A percentile compares a stretch with the other conserved stretches of the same genome.
Conservation (phyloP, 1,284 basidiomycete species). For the Ceratobasidium sp. region DNA sequence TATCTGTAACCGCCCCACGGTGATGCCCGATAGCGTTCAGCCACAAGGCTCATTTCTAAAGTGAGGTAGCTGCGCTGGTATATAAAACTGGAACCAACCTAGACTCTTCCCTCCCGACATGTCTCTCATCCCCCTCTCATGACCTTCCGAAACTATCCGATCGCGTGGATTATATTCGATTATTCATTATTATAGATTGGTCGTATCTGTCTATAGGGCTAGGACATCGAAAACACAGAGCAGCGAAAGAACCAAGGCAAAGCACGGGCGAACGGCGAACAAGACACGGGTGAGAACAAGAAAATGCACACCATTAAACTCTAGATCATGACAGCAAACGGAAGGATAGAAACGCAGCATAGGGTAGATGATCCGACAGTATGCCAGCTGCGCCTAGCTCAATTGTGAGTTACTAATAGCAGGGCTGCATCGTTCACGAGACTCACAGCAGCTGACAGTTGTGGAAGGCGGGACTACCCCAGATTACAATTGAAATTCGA, state of each 20-base stretch:
- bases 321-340: neutral
- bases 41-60: neutral
- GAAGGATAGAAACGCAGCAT: neutral
- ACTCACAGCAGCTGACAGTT: neutral
- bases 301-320: neutral
- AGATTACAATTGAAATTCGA: neutral
- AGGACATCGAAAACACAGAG: neutral
- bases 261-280: neutral
- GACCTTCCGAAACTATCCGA: neutral
- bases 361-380: neutral
- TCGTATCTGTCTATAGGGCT: neutral
- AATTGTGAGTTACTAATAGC: neutral
- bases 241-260: neutral
- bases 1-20: neutral
- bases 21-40: neutral
- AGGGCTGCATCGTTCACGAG: neutral
- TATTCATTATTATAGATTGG: neutral
- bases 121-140: neutral
- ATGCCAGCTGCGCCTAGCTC: neutral
- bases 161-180: neutral
- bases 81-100: neutral
- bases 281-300: neutral
- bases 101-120: neutral
- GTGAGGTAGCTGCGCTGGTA: neutral
- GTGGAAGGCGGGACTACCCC: neutral